Base-by-base conservation (phyloP, 345 rosid species). In the Moringa oleifera region DNA sequence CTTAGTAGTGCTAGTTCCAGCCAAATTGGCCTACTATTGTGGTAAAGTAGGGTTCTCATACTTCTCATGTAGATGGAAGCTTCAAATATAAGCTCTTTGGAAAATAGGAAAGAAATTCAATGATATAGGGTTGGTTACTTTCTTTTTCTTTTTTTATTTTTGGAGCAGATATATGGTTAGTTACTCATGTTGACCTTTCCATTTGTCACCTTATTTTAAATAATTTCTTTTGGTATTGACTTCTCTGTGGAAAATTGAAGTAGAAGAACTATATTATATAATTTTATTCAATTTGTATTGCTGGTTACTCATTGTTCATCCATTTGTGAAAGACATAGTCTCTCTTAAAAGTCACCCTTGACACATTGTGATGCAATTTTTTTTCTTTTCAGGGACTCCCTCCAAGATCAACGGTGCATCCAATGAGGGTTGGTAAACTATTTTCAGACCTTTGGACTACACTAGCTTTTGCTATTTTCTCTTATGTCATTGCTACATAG, bases 371-470 rank as follows among this genome's bases (percentile, higher is more conserved):
- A 60, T 33, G n/a, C n/a, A 36, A 25, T 55, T 22, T 17, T 65
- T 11, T 59, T 66, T 62, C 47, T 51, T 66, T 73, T 58, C 83
- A 93, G 99, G 99, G 97, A 58, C 89, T 88, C 73, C 99, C 99
- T 71, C 97, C 97, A 66, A 81, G 99, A 85, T 91, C 99, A 57
- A 75, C 88, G 0, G 99, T 94, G 65, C 99, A 94, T 85, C 99
- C 99, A 23, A 94, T 94, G 99, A 89, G 99, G 92, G 99, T 93
- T 62, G 79, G 90, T 87, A 67, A 71, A 59, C n/a, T 70, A 45
- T 63, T 61, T 59, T 60, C 45, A 28, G 56, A 64, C 68, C n/a
- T n/a, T n/a, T n/a, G n/a, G n/a, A n/a, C n/a, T n/a, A 57, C 66
- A 67, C 65, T 21, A 68, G 36, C 58, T 25, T 60, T 68, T 51